Evolutionary conservation across 2,329 filamentous ascomycete genomes (phyloP), one percentile per base, ranked within the genome.

Genomic region (Teratosphaeria nubilosa): DNA sequence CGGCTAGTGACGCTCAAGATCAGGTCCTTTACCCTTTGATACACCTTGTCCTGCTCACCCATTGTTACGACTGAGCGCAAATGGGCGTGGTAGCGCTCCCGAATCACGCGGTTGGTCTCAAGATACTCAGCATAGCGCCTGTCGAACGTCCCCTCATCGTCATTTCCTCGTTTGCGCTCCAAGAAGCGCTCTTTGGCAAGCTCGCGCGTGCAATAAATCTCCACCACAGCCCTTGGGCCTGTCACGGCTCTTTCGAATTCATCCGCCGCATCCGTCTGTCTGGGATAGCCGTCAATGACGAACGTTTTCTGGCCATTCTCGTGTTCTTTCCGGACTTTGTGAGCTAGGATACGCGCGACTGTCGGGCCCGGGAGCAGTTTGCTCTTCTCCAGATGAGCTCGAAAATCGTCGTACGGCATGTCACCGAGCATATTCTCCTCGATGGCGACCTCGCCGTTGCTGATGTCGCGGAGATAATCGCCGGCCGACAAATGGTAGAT

Each of bases 401-500:
- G 48, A n/a, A 58, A 32, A 5, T 58, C 59, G 20, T 37, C 54
- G 25, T 31, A 34, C 14, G n/a, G 20, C 52, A 61, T 32, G 48
- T 58, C 56, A 31, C 16, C 54, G 14, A 53, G 24, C 20, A 34
- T 31, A 11, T 32, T 25, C 13, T 27, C 14, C 6, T 45, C 41
- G 22, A 53, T 27, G 14, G 54, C 53, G 6, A 31, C 50, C 16
- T 54, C 5, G 11, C 48, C 20, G 10, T 57, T 24, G 32, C 34
- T 30, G 20, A 59, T 41, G 7, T 56, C 51, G 10, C 66, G 60
- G 5, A 70, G 62, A 27, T 63, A 57, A 55, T 70, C 69, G 48
- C 69, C 68, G 56, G 71, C 59, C 9, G 68, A 70, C 51, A 70
- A 34, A 56, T 72, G 68, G 45, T 55, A 53, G 25, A 68, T 62